phyloP scores from a whole-genome alignment of 2,329 filamentous ascomycete genomes.

The Didymellaceae sp. region DNA sequence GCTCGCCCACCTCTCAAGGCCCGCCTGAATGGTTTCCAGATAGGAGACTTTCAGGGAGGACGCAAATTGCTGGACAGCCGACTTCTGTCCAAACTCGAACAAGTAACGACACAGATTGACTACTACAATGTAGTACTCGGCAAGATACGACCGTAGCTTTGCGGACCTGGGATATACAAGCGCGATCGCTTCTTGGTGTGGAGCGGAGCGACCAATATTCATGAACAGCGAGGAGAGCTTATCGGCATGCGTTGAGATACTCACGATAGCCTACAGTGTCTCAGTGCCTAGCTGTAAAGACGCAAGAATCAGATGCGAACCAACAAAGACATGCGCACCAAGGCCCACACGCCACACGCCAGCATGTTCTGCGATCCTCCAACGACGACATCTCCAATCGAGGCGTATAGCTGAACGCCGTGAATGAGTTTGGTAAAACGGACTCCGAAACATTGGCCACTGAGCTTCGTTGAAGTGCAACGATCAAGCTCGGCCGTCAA shows the following conservation, averaged over 20 bases:
- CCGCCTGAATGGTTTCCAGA: neutral
- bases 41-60: constrained; percentile 43
- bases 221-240: constrained; percentile 53
- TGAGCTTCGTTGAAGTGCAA: constrained; percentile 13
- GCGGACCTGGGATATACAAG: constrained; percentile 51
- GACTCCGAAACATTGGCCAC: constrained; percentile 48
- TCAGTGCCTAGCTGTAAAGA: neutral
- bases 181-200: constrained; percentile 50
- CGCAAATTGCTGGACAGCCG: constrained; percentile 39
- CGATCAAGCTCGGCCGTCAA: neutral
- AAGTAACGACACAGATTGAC: constrained; percentile 50
- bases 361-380: constrained; percentile 55
- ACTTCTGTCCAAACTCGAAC: constrained; percentile 44
- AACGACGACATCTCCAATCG: constrained; percentile 51
- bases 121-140: constrained; percentile 53
- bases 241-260: constrained; percentile 47
- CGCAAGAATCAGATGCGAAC: constrained; percentile 35
- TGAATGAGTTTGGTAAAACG: constrained; percentile 52
- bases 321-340: constrained; percentile 52
- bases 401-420: constrained; percentile 53
- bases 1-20: constrained; percentile 19
- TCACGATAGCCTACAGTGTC: neutral
- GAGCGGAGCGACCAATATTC: constrained; percentile 50
- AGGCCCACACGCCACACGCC: constrained; percentile 55
- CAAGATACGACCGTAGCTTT: constrained; percentile 44